Conservation (phyloP, 1,284 basidiomycete species). For the Vanrija humicola region DNA sequence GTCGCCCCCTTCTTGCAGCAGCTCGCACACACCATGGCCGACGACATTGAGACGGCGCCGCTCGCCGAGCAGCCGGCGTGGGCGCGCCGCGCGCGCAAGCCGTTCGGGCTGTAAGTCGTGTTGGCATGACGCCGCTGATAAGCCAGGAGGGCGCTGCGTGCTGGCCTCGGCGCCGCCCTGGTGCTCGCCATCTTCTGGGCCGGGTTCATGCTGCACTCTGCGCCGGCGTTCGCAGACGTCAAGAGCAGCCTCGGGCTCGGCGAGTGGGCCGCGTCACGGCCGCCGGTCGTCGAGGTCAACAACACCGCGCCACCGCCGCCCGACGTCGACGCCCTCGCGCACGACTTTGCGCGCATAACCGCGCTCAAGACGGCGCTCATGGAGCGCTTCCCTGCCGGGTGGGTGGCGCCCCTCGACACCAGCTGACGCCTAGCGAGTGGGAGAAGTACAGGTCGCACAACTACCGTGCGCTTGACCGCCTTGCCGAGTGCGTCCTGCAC, state of each 20-base stretch:
- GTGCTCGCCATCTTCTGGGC: not conserved
- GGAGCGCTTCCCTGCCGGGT: conserved; percentile 9
- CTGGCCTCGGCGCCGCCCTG: too few relatives aligned
- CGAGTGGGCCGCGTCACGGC: not conserved
- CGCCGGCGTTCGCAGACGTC: not conserved
- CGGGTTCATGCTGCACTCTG: not conserved
- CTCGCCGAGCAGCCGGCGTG: too few relatives aligned
- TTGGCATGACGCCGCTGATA: too few relatives aligned
- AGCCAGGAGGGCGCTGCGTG: not conserved
- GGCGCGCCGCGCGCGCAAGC: too few relatives aligned
- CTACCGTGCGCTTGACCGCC: conserved; percentile 8
- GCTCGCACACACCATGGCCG: too few relatives aligned
- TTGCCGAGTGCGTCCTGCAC: conserved; percentile 20
- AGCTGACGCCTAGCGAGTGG: not conserved
- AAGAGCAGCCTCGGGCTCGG: not conserved
- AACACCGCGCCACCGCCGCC: too few relatives aligned
- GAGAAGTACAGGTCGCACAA: not conserved
- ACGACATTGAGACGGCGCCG: too few relatives aligned
- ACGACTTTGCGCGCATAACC: too few relatives aligned
- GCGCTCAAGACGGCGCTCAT: conserved; percentile 8
- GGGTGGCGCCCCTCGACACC: not conserved
- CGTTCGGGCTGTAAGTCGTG: too few relatives aligned
- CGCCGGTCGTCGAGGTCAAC: not conserved
- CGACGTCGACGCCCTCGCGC: too few relatives aligned
- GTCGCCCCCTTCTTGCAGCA: too few relatives aligned